Conservation (phyloP, 1,284 basidiomycete genomes). For the Termitomyces sp. region DNA sequence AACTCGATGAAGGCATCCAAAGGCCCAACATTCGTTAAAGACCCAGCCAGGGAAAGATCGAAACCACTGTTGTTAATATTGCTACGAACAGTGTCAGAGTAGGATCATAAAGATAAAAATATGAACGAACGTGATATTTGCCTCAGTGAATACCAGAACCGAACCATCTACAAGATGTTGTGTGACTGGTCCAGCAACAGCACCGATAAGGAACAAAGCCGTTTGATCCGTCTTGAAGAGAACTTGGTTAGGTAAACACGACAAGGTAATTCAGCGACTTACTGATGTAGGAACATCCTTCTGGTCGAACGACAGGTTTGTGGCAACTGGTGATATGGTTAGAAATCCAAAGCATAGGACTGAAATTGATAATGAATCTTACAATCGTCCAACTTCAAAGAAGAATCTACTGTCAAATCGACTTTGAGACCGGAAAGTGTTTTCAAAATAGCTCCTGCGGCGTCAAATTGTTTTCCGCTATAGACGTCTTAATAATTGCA, state of each 20-base stretch:
- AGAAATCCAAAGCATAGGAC: background rate
- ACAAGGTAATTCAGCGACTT: constrained; percentile 18
- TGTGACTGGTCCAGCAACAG: constrained; percentile 60
- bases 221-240: constrained; percentile 51
- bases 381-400: constrained; percentile 60
- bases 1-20: constrained; percentile 64
- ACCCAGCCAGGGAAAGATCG: constrained; percentile 51
- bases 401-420: constrained; percentile 43
- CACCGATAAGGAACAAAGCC: constrained; percentile 65
- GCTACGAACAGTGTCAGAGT: constrained; percentile 22
- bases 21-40: constrained; percentile 57
- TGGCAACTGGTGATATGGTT: constrained; percentile 35
- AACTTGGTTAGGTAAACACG: background rate
- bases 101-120: constrained; percentile 9
- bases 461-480: constrained; percentile 62
- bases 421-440: constrained; percentile 57
- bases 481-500: background rate
- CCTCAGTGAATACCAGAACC: constrained; percentile 49
- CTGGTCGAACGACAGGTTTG: constrained; percentile 62
- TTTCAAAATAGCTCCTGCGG: constrained; percentile 57
- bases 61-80: constrained; percentile 59
- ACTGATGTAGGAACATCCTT: constrained; percentile 55
- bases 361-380: constrained; percentile 5
- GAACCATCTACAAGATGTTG: constrained; percentile 64
- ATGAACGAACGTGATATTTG: constrained; percentile 54